phyloP scores from a whole-genome alignment of 768 basidiomycete species.

The Candolleomyces aberdarensis region DNA sequence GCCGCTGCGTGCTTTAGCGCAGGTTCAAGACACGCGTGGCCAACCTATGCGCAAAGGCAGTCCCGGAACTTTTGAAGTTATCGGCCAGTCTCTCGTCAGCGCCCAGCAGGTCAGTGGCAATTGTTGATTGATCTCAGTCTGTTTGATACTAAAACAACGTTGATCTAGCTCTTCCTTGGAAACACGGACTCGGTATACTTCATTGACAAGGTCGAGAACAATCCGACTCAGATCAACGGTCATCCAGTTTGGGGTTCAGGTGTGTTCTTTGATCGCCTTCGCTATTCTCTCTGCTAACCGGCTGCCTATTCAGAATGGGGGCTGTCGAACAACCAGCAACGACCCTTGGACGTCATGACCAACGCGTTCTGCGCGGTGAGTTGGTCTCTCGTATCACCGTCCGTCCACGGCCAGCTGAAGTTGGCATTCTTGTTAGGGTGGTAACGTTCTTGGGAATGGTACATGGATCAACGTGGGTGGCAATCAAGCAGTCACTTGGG shows the following conservation, averaged over 20 bases:
- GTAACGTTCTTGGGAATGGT: slow-evolving; percentile 66
- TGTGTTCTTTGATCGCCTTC: slow-evolving; percentile 15
- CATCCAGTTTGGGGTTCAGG: slow-evolving; percentile 75
- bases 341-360: slow-evolving; percentile 72
- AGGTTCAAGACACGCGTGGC: slow-evolving; percentile 27
- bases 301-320: slow-evolving; percentile 44
- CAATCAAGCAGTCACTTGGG: slow-evolving; percentile 60
- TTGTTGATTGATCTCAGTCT: background rate
- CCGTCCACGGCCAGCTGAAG: background rate
- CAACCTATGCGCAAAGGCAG: slow-evolving; percentile 46
- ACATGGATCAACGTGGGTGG: slow-evolving; percentile 81
- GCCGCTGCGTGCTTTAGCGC: background rate
- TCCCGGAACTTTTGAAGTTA: slow-evolving; percentile 56
- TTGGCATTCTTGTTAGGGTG: slow-evolving; percentile 30
- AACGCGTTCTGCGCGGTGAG: slow-evolving; percentile 81
- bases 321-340: slow-evolving; percentile 48
- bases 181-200: slow-evolving; percentile 47
- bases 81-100: slow-evolving; percentile 64
- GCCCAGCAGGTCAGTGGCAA: slow-evolving; percentile 60
- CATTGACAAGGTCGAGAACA: slow-evolving; percentile 78
- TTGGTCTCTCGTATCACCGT: background rate
- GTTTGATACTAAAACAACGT: background rate
- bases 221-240: slow-evolving; percentile 56
- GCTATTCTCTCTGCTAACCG: background rate
- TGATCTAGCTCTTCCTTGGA: slow-evolving; percentile 43